Base-by-base conservation (phyloP, 768 basidiomycete species). In the Daedalea quercina region DNA sequence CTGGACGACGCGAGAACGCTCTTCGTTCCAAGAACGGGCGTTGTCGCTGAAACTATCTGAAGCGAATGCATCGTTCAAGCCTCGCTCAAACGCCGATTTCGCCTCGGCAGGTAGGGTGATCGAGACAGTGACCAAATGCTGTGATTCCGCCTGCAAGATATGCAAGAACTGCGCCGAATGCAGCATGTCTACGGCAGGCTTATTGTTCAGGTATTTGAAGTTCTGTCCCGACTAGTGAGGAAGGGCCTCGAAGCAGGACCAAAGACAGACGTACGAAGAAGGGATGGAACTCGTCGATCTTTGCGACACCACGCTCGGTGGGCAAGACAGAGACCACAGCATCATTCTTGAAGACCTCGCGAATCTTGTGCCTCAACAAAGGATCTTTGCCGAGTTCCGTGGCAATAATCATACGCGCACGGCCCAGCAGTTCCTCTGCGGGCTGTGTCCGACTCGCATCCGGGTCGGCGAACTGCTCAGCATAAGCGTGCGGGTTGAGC, bases 321-420 rank as follows among this genome's bases (percentile, higher is more conserved):
- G 95, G 94, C 45, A 77, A 74, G 15, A 94, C 84, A 20, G 87
- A 84, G 28, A 98, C 73, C 19, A 81, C 74, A 1, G 87, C 95
- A 56, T 85, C 81, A 12, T 76, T 73, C 63, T 79, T 84, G 75
- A 93, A 94, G 34, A 80, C 64, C 51, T 82, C 76, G 48, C 96
- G 82, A 47, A 92, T 82, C 52, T 83, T 77, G 56, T 84, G 82
- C 40, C 92, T 77, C 26, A 99, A 77, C 11, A 92, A 71, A 12
- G 95, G 95, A 66, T 99, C 95, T 64, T 90, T 94, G 31, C 90
- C 90, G 17, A 98, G 77, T 66, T 98, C 96, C 0, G 89, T 91
- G 6, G 87, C 79, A 44, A 98, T 70, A 52, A 98, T 86, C 75
- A 90, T 79, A 45, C 90, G 81, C 9, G 91, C 89, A 31, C 80